phyloP scores from a whole-genome alignment of 129 eudicot species.

The Chrysanthemum makinoi region DNA sequence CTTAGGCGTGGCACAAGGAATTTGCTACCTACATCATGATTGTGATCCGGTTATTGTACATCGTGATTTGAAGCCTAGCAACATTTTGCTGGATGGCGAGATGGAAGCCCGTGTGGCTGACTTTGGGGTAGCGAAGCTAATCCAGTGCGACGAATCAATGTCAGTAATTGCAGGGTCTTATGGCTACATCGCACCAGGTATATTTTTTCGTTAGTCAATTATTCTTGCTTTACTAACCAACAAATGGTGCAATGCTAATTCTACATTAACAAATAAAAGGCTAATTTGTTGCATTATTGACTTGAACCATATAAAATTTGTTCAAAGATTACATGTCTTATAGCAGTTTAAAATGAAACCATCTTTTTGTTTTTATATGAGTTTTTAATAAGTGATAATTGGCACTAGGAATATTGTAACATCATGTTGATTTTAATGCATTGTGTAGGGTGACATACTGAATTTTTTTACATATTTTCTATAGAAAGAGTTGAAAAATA shows the following conservation, averaged over 20 bases:
- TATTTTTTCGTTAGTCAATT: not conserved
- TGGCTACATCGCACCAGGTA: conserved; percentile 99
- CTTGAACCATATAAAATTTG: too few relatives aligned
- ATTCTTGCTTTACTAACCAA: not conserved
- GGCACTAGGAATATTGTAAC: not conserved
- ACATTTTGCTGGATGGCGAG: conserved; percentile 71
- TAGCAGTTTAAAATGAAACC: too few relatives aligned
- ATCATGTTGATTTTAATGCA: conserved; percentile 35
- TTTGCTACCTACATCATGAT: conserved; percentile 94
- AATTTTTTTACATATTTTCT: not conserved
- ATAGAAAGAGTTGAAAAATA: not conserved
- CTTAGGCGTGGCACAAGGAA: conserved; percentile 94
- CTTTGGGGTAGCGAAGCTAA: conserved; percentile 94
- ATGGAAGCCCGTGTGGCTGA: conserved; percentile 99
- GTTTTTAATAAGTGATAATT: not conserved
- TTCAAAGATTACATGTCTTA: too few relatives aligned
- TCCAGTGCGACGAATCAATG: conserved; percentile 83
- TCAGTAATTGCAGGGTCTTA: conserved; percentile 97
- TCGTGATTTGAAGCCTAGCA: conserved; percentile 93
- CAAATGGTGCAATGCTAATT: not conserved
- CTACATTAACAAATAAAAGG: not conserved
- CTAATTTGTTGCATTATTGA: too few relatives aligned
- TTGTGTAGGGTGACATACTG: too few relatives aligned
- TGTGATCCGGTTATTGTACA: conserved; percentile 96
- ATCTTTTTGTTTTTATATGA: not conserved